These are phyloP conservation scores for Scytalidium lignicola DNA, from an alignment of 2,329 filamentous ascomycete species.

Conservation along the genomic window DNA sequence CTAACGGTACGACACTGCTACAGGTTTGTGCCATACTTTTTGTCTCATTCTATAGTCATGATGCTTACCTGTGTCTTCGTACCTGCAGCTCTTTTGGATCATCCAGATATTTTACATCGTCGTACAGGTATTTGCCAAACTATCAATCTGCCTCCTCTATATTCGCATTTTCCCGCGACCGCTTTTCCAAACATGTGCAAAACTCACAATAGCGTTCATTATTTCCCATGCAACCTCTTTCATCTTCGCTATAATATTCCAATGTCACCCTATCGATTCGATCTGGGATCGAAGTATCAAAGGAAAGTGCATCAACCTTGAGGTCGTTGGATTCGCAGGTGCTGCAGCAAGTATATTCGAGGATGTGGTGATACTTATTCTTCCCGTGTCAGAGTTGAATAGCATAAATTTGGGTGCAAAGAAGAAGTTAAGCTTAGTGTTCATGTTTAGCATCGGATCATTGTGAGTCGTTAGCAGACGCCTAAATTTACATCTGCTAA, in stretches of 20 bases:
- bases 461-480: constrained; percentile 45
- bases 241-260: constrained; percentile 12
- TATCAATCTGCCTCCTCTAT: constrained; percentile 17
- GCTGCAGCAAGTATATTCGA: constrained; percentile 64
- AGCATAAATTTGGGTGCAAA: constrained; percentile 56
- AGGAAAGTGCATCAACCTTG: constrained; percentile 51
- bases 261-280: constrained; percentile 15
- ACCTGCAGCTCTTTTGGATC: constrained; percentile 14
- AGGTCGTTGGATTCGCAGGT: constrained; percentile 60
- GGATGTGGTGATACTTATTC: constrained; percentile 59
- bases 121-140: constrained; percentile 14
- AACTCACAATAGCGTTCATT: constrained; percentile 9
- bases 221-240: constrained; percentile 7
- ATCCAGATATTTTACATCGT: constrained; percentile 15
- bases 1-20: constrained; percentile 6
- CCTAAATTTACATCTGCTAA: constrained; percentile 1
- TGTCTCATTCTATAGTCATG: background rate
- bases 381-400: constrained; percentile 60
- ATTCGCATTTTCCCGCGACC: constrained; percentile 12
- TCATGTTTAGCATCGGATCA: constrained; percentile 63
- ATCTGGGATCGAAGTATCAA: constrained; percentile 10
- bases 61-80: background rate
- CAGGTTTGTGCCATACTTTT: constrained; percentile 6
- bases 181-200: constrained; percentile 5
- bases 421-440: constrained; percentile 59